Evolutionary conservation across 228 moss, liverwort and hornwort species (phyloP).

Genomic region (Sphagnum magellanicum): DNA sequence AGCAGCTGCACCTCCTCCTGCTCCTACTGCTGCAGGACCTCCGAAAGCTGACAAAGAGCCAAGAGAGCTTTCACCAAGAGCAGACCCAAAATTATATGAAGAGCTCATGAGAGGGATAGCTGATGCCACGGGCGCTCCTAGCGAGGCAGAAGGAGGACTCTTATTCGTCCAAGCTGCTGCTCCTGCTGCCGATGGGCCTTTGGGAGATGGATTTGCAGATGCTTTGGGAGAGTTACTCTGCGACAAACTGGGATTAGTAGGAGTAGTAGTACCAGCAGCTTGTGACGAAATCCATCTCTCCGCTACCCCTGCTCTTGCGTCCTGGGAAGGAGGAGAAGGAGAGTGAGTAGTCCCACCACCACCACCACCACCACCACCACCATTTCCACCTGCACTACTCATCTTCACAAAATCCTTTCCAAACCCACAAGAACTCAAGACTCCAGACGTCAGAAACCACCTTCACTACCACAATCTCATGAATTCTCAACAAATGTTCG

Average conservation of each 20-base stretch:
- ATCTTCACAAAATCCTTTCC: conserved; percentile 12
- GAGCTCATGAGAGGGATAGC: conserved; percentile 9
- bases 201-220: conserved; percentile 31
- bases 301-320: conserved; percentile 85
- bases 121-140: conserved; percentile 16
- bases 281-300: conserved; percentile 94
- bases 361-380: conserved; percentile 8
- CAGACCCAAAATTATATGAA: conserved; percentile 27
- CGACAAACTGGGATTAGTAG: conserved; percentile 43
- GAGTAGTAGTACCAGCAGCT: conserved; percentile 27
- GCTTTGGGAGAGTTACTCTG: conserved; percentile 74
- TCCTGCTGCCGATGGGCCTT: background rate
- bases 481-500: no score
- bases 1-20: conserved; percentile 19
- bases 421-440: no score
- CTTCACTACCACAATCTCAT: no score
- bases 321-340: conserved; percentile 32
- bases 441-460: no score
- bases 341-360: background rate
- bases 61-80: conserved; percentile 51
- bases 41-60: conserved; percentile 51
- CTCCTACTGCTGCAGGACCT: conserved; percentile 21
- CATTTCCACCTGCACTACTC: conserved; percentile 18
- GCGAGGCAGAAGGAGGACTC: conserved; percentile 31
- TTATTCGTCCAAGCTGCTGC: conserved; percentile 27